Evolutionary conservation across 2,329 filamentous ascomycete species (phyloP), one percentile per base, ranked within the genome.

Genomic region (Cladosporium sp.): DNA sequence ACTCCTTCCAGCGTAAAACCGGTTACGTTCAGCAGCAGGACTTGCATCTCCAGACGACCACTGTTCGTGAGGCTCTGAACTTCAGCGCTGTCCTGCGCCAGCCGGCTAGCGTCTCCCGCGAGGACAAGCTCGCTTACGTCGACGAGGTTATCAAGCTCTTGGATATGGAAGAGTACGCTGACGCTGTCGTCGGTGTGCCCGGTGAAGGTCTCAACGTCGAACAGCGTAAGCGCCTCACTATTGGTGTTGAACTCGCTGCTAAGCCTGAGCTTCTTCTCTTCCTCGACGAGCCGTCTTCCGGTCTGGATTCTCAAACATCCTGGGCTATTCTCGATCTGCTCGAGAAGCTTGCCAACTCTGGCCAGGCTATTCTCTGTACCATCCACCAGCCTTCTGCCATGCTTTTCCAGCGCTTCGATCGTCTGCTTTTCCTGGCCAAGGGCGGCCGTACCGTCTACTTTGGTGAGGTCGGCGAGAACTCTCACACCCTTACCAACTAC

Each of bases 361-460:
- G 92, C 13, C 89, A 95, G 68, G 91, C 92, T 48, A 89, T 96
- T 70, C 83, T 96, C n/a, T 95, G 90, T 74, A 96, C 92, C 0
- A 96, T 96, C 56, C 92, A 97, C 69, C 92, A 97, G 70, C 92
- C 92, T n/a, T 95, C 89, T 11, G 90, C 91, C 33, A 90, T 95
- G 79, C 78, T 96, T 49, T 95, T 96, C 76, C 88, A 95, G 68
- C 86, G 89, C 54, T 96, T 93, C 66, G 88, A 93, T 64, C 81
- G 86, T 54, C 79, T 93, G 7, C 77, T 92, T 32, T 89, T 93
- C 74, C 74, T 93, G 13, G 83, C 84, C 33, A 84, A 81, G 64
- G 87, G 87, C 52, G 88, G 88, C 52, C 80, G 77, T 65, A 89
- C 86, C 1, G 85, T 92, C 43, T 93, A 93, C 74, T 92, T 89